Evolutionary conservation across 2,329 filamentous ascomycete genomes (phyloP).

Genomic region (Penicillium thymicola): DNA sequence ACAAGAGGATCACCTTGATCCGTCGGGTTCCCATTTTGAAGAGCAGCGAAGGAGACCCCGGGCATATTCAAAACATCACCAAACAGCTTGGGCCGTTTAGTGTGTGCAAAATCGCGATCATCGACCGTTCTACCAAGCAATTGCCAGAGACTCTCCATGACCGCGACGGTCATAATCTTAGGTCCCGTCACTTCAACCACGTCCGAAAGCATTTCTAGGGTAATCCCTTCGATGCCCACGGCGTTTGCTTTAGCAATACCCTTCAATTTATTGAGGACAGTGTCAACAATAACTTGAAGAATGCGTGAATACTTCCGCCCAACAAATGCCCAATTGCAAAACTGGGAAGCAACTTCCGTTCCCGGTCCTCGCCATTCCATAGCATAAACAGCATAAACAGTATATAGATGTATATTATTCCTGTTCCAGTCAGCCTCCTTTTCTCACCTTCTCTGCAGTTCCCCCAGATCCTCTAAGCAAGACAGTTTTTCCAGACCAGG

Average conservation of each 20-base stretch:
- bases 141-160: conserved; percentile 19
- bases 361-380: conserved; percentile 10
- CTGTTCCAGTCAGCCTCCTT: not conserved
- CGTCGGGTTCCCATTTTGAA: conserved; percentile 20
- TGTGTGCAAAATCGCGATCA: conserved; percentile 22
- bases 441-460: not conserved
- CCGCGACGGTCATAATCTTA: conserved; percentile 27
- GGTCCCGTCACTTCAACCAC: conserved; percentile 29
- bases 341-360: conserved; percentile 18
- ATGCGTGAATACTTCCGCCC: conserved; percentile 18
- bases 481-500: not conserved
- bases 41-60: conserved; percentile 23
- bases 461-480: not conserved
- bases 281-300: conserved; percentile 19
- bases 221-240: conserved; percentile 16
- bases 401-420: not conserved
- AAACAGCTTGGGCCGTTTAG: conserved; percentile 22
- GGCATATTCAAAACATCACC: conserved; percentile 29
- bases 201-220: conserved; percentile 26
- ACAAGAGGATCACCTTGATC: conserved; percentile 17
- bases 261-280: conserved; percentile 16
- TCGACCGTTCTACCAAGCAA: conserved; percentile 17
- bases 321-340: conserved; percentile 26
- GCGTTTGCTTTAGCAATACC: conserved; percentile 16
- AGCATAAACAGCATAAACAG: not conserved